These are phyloP conservation scores for Phytophthora boehmeriae DNA, from an alignment of 352 stramenopile species.

Conservation along the genomic window DNA sequence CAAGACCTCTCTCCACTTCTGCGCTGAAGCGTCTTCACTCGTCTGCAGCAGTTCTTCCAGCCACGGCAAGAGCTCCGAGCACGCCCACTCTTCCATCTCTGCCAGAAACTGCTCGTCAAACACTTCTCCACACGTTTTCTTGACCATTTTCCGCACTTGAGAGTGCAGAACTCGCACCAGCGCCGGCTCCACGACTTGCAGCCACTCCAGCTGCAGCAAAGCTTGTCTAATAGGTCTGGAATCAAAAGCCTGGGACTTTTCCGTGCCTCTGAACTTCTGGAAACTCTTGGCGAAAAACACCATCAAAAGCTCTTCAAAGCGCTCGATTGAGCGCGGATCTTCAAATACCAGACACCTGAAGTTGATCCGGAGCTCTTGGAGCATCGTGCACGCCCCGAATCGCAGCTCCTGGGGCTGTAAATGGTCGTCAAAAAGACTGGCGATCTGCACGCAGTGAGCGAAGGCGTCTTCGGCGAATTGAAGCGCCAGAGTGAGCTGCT, in stretches of 20 bases:
- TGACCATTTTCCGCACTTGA: constrained; percentile 60
- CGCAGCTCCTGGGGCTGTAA: constrained; percentile 13
- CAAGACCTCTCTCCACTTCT: constrained; percentile 53
- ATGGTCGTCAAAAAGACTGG: constrained; percentile 57
- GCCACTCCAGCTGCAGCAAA: constrained; percentile 65
- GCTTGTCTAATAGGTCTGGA: constrained; percentile 51
- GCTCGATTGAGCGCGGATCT: constrained; percentile 34
- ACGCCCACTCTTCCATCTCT: constrained; percentile 58
- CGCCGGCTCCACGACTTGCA: constrained; percentile 52
- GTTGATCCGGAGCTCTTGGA: constrained; percentile 49
- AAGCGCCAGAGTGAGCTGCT: constrained; percentile 73
- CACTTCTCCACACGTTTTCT: constrained; percentile 51
- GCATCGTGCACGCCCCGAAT: constrained; percentile 28
- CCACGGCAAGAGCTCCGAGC: constrained; percentile 62
- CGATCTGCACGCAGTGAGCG: constrained; percentile 66
- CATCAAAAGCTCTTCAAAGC: constrained; percentile 66
- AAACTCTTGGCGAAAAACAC: constrained; percentile 83
- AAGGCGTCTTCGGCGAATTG: constrained; percentile 79
- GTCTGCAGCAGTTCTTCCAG: constrained; percentile 55
- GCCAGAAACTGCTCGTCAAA: constrained; percentile 53
- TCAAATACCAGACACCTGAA: constrained; percentile 71
- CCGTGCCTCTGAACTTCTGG: constrained; percentile 58
- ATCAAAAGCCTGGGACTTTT: constrained; percentile 62
- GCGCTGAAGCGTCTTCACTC: constrained; percentile 14
- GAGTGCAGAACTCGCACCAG: constrained; percentile 57